Evolutionary conservation across 164 flowering plant genomes (phyloP).

Genomic region (Cinnamomum chago): DNA sequence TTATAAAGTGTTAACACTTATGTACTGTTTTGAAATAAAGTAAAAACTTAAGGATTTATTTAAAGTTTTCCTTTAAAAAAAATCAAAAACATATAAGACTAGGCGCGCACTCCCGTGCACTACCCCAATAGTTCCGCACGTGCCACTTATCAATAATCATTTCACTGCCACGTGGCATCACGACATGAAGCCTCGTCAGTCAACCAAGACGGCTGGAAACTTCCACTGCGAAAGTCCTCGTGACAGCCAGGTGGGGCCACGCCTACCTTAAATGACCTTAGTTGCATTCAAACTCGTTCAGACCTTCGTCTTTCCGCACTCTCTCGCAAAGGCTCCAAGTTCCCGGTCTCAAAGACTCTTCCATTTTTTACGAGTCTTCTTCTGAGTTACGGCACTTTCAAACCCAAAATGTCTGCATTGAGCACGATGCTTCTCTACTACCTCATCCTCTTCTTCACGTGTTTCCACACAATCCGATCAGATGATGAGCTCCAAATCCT

Average conservation of each 20-base stretch:
- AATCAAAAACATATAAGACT: no score
- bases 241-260: not conserved
- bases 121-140: not conserved
- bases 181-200: not conserved
- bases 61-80: no score
- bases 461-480: not conserved
- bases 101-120: not conserved
- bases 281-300: not conserved
- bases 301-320: not conserved
- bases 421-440: not conserved
- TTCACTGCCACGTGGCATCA: not conserved
- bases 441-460: slow-evolving; percentile 8
- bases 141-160: not conserved
- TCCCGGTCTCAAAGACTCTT: not conserved
- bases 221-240: not conserved
- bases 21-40: no score
- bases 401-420: slow-evolving; percentile 4
- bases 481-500: slow-evolving; percentile 34
- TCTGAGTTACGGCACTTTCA: no score
- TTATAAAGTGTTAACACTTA: no score
- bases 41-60: no score
- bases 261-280: not conserved
- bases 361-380: no score
- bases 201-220: not conserved
- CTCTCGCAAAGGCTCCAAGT: not conserved